phyloP scores from a whole-genome alignment of 768 basidiomycete species.

The Crepidotus variabilis region DNA sequence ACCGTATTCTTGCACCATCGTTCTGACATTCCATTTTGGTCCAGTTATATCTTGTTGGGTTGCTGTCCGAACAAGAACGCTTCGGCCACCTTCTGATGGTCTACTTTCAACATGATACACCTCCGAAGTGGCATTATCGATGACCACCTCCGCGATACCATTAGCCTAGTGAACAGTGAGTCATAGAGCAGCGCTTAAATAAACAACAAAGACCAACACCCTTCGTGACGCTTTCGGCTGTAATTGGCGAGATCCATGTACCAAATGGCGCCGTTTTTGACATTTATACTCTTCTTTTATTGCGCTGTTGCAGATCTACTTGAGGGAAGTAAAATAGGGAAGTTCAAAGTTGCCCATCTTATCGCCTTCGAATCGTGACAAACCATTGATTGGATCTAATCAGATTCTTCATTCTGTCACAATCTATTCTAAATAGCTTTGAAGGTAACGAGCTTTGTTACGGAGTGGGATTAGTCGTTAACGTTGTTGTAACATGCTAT shows the following conservation, averaged over 20 bases:
- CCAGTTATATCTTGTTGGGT: conserved; percentile 50
- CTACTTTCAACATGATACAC: conserved; percentile 60
- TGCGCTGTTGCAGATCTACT: background rate
- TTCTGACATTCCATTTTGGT: conserved; percentile 54
- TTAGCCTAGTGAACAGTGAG: conserved; percentile 27
- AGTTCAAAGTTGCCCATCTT: no score
- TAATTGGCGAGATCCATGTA: conserved; percentile 58
- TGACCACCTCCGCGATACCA: conserved; percentile 38
- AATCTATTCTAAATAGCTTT: no score
- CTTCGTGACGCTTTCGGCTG: conserved; percentile 47
- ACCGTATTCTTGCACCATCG: conserved; percentile 69
- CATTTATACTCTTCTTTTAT: background rate
- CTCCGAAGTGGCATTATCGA: conserved; percentile 55
- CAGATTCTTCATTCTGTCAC: no score
- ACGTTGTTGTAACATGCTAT: no score
- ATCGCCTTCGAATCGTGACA: no score
- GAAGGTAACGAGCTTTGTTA: no score
- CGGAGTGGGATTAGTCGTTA: no score
- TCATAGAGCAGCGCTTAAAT: background rate
- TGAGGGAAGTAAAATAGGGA: no score
- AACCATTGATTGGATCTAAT: background rate
- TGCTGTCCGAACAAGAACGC: conserved; percentile 51
- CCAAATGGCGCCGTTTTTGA: conserved; percentile 47
- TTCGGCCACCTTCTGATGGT: conserved; percentile 48
- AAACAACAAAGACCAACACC: conserved; percentile 21